These are phyloP conservation scores for Paecilomyces niveus DNA, from an alignment of 2,329 filamentous ascomycete genomes.

Conservation along the genomic window DNA sequence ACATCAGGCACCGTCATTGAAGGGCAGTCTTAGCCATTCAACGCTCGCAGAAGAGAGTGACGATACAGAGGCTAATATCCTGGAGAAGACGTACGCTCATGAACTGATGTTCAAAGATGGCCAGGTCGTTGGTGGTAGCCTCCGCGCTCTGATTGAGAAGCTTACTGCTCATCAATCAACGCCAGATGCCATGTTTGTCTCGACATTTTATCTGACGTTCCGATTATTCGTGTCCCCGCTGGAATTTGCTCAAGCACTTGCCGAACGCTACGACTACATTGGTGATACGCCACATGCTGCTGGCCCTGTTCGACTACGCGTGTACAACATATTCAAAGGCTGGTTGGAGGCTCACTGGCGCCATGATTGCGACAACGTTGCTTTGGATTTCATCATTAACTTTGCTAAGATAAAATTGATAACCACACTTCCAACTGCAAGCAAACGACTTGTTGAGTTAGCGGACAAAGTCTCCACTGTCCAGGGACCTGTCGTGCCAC, in stretches of 20 bases:
- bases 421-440: conserved; percentile 64
- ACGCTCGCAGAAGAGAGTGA: conserved; percentile 66
- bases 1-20: conserved; percentile 56
- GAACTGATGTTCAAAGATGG: conserved; percentile 94
- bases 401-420: conserved; percentile 73
- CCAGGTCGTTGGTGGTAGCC: conserved; percentile 84
- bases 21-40: conserved; percentile 60
- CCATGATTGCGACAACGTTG: conserved; percentile 68
- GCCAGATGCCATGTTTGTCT: conserved; percentile 84
- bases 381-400: conserved; percentile 65
- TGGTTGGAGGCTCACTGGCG: conserved; percentile 98
- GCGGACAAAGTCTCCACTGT: conserved; percentile 68
- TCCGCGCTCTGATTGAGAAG: conserved; percentile 86
- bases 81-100: conserved; percentile 87
- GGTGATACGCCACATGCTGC: conserved; percentile 68
- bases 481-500: conserved; percentile 70
- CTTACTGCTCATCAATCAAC: conserved; percentile 89
- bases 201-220: conserved; percentile 94
- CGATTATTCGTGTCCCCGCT: conserved; percentile 79
- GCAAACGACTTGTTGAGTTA: conserved; percentile 72
- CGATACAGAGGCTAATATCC: conserved; percentile 72
- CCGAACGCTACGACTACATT: conserved; percentile 88
- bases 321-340: conserved; percentile 94
- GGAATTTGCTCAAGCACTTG: conserved; percentile 72
- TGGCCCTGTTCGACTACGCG: conserved; percentile 74